phyloP scores from a whole-genome alignment of 768 basidiomycete genomes.

The Podaxis rugospora region DNA sequence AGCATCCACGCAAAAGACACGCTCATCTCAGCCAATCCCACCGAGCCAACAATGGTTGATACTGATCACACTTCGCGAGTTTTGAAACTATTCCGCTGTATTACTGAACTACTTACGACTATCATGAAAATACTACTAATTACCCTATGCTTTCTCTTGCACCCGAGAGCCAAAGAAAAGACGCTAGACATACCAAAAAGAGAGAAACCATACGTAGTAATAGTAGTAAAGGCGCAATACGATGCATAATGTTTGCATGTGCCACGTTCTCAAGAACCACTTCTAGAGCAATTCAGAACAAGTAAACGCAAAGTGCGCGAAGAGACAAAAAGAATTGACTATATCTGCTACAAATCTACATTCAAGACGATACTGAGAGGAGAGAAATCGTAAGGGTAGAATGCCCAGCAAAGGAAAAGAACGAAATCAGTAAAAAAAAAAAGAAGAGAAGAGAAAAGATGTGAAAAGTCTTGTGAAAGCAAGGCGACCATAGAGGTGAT shows the following conservation, averaged over 20 bases:
- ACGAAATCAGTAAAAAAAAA: background rate
- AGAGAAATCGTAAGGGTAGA: background rate
- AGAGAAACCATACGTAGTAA: conserved; percentile 4
- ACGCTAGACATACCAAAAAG: background rate
- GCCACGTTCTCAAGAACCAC: background rate
- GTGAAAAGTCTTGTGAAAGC: background rate
- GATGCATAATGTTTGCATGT: background rate
- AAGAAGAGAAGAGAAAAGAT: background rate
- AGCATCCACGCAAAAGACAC: background rate
- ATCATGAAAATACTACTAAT: conserved; percentile 4
- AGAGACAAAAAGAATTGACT: conserved; percentile 2
- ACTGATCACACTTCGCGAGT: background rate
- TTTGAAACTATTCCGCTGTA: background rate
- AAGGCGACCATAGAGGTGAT: conserved; percentile 3
- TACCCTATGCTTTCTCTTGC: conserved; percentile 11
- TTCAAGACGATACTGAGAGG: background rate
- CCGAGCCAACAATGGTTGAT: background rate
- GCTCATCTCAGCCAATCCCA: background rate
- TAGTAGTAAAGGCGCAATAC: conserved; percentile 1
- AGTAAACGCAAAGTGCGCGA: background rate
- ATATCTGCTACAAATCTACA: conserved; percentile 9
- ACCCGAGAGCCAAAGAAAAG: background rate
- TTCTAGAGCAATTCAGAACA: conserved; percentile 7
- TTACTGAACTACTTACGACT: conserved; percentile 1
- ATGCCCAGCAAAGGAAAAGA: background rate